Base-by-base conservation (phyloP, 441 rosid genomes). In the Viola pubescens region DNA sequence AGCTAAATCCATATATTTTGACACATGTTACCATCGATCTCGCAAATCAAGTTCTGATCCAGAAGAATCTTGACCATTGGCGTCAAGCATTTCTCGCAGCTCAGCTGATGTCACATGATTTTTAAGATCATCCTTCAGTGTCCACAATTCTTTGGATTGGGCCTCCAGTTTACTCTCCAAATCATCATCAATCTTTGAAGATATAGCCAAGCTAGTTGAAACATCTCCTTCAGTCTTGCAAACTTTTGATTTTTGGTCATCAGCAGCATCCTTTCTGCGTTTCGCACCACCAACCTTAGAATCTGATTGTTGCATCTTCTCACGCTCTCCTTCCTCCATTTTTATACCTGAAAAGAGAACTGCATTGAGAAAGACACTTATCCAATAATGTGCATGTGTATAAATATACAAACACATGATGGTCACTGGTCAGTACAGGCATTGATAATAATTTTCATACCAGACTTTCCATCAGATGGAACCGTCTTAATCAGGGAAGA, bases 31-130 rank as follows among this genome's bases (percentile, higher is more conserved):
- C 99, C 99, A 94, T 38, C 72, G 74, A 60, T 90, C 97, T 5
- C 91, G 85, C 72, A 94, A 74, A 77, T 82, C 91, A 73, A 88
- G 85, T 75, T 94, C 97, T 54, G 95, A 74, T 75, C 97, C 95
- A 68, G 83, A 65, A 56, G 94, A 71, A 72, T 85, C 89, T 72
- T 94, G 97, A 69, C 59, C 77, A 75, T 90, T 90, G 64, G 66
- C 69, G 62, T 80, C 86, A 67, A 94, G 95, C 90, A 94, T 79
- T 75, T 82, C 79, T 48, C 91, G 91, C 80, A 90, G 43, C 82
- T 86, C 95, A 43, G 65, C 79, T 45, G 87, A 77, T 58, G 85
- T 77, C 48, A 86, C 95, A 73, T 88, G 68, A 75, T 81, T 84
- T 79, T 86, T 90, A 58, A 94, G 79, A 66, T 78, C 81, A 78